Evolutionary conservation across 169 alveolate species (phyloP).

Genomic region (Plasmodium inui): DNA sequence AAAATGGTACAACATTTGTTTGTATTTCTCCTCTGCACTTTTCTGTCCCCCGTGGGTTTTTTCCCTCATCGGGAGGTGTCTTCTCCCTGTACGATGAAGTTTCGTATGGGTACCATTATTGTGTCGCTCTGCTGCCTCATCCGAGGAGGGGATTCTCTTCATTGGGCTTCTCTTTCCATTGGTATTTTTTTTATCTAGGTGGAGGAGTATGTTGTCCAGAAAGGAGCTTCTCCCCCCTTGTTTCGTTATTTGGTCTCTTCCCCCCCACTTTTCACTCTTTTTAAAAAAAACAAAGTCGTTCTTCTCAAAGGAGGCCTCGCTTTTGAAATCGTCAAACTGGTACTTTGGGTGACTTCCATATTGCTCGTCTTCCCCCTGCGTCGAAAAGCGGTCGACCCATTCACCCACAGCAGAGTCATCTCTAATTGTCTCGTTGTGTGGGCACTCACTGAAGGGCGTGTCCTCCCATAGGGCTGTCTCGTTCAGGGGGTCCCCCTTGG

Average conservation of each 20-base stretch:
- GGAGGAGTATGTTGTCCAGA: slow-evolving; percentile 4
- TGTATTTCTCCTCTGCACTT: background rate
- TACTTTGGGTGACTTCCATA: background rate
- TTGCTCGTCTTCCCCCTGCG: background rate
- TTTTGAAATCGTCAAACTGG: slow-evolving; percentile 31
- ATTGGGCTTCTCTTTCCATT: background rate
- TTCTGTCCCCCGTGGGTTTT: background rate
- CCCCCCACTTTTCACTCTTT: background rate
- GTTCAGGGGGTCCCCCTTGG: background rate
- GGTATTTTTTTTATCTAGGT: background rate
- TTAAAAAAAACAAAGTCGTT: slow-evolving; percentile 60
- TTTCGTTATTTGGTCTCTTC: background rate
- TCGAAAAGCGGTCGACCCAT: background rate
- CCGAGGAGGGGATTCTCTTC: background rate
- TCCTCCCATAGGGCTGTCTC: background rate
- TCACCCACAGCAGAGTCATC: background rate
- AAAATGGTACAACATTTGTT: slow-evolving; percentile 4
- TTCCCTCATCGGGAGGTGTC: background rate
- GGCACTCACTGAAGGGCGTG: background rate
- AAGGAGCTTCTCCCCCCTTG: background rate
- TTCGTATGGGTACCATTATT: background rate
- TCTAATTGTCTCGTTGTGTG: background rate
- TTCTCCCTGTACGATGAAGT: background rate
- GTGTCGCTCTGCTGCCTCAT: background rate
- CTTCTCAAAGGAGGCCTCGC: slow-evolving; percentile 31